Evolutionary conservation across 2,329 filamentous ascomycete genomes (phyloP).

Genomic region (Fusarium pseudoanthophilum): DNA sequence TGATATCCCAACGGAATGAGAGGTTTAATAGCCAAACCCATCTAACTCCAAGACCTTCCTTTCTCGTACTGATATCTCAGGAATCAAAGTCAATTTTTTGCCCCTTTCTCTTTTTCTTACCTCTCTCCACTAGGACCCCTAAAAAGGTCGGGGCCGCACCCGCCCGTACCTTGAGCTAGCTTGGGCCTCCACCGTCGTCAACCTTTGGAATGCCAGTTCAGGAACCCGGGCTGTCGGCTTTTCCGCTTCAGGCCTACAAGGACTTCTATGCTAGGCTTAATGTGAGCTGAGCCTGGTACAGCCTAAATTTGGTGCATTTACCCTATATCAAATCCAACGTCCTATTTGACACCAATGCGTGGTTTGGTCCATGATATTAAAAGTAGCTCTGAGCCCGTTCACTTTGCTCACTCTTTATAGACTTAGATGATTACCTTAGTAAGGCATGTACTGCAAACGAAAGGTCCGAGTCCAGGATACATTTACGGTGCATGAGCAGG

Average conservation of each 20-base stretch:
- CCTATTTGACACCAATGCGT: background rate
- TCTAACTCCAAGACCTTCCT: background rate
- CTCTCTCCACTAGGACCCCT: conserved; percentile 13
- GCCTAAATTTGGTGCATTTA: background rate
- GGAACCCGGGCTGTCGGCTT: conserved; percentile 9
- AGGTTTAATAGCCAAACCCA: background rate
- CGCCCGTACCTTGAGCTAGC: conserved; percentile 29
- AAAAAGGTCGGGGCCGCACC: conserved; percentile 12
- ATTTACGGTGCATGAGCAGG: background rate
- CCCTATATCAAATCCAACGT: background rate
- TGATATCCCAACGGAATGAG: conserved; percentile 8
- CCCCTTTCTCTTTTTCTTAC: conserved; percentile 1
- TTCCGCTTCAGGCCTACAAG: conserved; percentile 7
- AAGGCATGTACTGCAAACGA: background rate
- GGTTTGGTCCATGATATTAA: background rate
- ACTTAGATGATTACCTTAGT: background rate
- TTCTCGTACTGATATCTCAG: background rate
- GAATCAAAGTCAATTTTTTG: background rate
- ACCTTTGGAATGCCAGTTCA: conserved; percentile 22
- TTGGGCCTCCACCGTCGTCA: conserved; percentile 11
- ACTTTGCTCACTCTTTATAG: background rate
- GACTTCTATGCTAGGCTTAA: conserved; percentile 4
- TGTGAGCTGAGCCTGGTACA: background rate
- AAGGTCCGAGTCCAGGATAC: background rate
- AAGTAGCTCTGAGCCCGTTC: background rate